phyloP scores from a whole-genome alignment of 371 early-diverging fungal genomes.

The Haplosporangium sp. region DNA sequence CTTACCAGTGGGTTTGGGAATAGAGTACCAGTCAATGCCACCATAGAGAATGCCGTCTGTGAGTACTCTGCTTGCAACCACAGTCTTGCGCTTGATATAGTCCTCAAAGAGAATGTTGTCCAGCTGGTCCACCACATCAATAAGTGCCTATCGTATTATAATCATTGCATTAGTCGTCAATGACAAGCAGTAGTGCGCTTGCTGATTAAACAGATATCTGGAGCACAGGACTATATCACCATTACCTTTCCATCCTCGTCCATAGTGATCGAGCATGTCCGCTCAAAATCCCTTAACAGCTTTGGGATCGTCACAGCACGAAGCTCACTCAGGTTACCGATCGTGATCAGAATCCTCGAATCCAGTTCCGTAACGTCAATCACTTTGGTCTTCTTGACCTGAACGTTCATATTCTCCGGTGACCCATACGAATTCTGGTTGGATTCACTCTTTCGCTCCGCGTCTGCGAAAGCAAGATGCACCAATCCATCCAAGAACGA shows the following conservation, averaged over 20 bases:
- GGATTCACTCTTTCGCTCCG: slow-evolving; percentile 13
- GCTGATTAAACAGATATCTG: not conserved
- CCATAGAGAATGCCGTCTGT: slow-evolving; percentile 82
- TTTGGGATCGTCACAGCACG: slow-evolving; percentile 76
- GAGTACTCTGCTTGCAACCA: slow-evolving; percentile 74
- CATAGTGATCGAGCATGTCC: slow-evolving; percentile 71
- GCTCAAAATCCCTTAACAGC: slow-evolving; percentile 75
- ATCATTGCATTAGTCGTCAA: not conserved
- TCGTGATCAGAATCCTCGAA: slow-evolving; percentile 77
- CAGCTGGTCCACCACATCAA: slow-evolving; percentile 73
- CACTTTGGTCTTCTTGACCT: slow-evolving; percentile 14
- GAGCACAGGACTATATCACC: slow-evolving; percentile 34
- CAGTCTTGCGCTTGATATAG: slow-evolving; percentile 82
- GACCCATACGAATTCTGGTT: slow-evolving; percentile 10
- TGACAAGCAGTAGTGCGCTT: not conserved
- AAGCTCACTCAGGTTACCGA: slow-evolving; percentile 84
- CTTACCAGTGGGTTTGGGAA: slow-evolving; percentile 78
- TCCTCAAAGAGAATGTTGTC: slow-evolving; percentile 86
- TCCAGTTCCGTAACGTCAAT: slow-evolving; percentile 58
- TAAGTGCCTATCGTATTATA: slow-evolving; percentile 57
- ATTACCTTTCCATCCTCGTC: slow-evolving; percentile 75
- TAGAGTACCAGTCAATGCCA: slow-evolving; percentile 88
- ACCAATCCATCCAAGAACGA: slow-evolving; percentile 80
- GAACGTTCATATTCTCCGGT: slow-evolving; percentile 8
- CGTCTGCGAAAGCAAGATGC: slow-evolving; percentile 70